Evolutionary conservation across 177 flowering plant genomes (phyloP), one percentile per base, ranked within the genome.

Genomic region (Tripterygium wilfordii): DNA sequence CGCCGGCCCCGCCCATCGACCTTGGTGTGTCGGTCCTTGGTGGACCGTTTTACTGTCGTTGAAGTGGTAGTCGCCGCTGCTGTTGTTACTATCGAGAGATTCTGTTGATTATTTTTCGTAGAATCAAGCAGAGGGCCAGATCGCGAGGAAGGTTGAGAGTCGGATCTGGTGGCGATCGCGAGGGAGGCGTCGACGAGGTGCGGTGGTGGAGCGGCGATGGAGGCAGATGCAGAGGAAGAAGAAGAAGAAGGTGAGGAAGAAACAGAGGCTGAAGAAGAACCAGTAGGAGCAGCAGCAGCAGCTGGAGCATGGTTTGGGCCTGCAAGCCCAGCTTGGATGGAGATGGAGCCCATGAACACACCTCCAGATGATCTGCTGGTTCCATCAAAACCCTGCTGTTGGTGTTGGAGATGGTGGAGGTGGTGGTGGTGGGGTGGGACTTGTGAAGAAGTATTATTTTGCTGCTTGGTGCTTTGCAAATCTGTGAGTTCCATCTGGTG

Each of bases 101-200:
- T n/a, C n/a, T n/a, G n/a, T 14, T 53, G 53, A 25, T 35, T 53
- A 22, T 62, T 53, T 31, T 62, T 74, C 10, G 64, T 30, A 19
- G 68, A 27, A 20, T 57, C 67, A 8, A 21, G 13, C 18, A 47
- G 45, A 9, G 45, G 17, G n/a, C n/a, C n/a, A n/a, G 77, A 61
- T n/a, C n/a, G n/a, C n/a, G n/a, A n/a, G n/a, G n/a, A n/a, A n/a
- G n/a, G n/a, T n/a, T n/a, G n/a, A n/a, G n/a, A n/a, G n/a, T n/a
- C n/a, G n/a, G n/a, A n/a, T 61, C 72, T 63, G 60, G 84, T 76
- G 48, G 77, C 62, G 58, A 78, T 76, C 31, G 80, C 82, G 16
- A 78, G 76, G n/a, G 82, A 73, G n/a, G 85, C 79, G 53, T 79
- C 83, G 0, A 77, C 63, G 5, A 51, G 63, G 14, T 53, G 67